These are phyloP conservation scores for Fusarium sacchari DNA, from an alignment of 2,329 filamentous ascomycete species.

Conservation along the genomic window DNA sequence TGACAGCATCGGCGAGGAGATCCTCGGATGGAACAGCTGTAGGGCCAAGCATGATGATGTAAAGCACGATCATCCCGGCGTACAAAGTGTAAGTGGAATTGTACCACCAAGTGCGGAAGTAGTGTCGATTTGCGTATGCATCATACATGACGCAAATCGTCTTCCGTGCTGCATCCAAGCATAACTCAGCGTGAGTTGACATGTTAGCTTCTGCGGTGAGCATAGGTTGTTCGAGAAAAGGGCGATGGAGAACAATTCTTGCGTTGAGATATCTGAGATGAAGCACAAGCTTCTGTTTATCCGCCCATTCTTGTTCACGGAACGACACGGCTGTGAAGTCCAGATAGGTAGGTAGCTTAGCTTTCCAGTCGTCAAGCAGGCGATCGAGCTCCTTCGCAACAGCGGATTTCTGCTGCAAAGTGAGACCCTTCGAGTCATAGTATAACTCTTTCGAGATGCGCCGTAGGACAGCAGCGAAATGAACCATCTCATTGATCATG, in stretches of 20 bases:
- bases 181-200: not conserved
- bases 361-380: not conserved
- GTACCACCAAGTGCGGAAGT: conserved; percentile 13
- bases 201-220: not conserved
- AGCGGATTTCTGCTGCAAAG: not conserved
- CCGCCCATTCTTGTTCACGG: not conserved
- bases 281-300: not conserved
- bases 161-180: not conserved
- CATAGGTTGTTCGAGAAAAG: not conserved
- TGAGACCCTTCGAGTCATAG: not conserved
- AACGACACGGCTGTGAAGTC: not conserved
- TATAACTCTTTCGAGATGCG: not conserved
- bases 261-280: not conserved
- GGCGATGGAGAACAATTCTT: not conserved
- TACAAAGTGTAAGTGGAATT: conserved; percentile 7
- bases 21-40: not conserved
- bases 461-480: not conserved
- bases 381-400: not conserved
- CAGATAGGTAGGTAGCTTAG: not conserved
- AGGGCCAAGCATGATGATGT: conserved; percentile 7
- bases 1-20: not conserved
- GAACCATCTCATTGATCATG: conserved; percentile 6
- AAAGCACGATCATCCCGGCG: conserved; percentile 10
- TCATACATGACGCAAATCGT: conserved; percentile 1
- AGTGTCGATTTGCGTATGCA: not conserved